Conservation (phyloP, 176 grass and related monocot species). For the Ananas comosus region DNA sequence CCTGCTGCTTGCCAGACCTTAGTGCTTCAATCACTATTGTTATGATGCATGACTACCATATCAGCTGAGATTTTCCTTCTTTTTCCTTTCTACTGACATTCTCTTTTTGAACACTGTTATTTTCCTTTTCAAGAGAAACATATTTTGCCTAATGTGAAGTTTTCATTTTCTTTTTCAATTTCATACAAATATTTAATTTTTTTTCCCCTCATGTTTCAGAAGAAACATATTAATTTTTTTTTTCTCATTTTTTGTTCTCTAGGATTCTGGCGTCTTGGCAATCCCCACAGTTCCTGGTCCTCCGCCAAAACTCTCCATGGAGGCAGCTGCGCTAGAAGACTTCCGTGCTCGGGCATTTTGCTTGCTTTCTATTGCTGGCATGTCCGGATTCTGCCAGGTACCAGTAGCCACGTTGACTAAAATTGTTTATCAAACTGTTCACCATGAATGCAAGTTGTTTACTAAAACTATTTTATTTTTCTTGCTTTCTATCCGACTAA, state of each 20-base stretch:
- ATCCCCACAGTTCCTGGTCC: conserved; percentile 72
- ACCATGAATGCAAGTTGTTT: neutral
- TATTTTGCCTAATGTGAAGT: no score
- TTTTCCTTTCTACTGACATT: neutral
- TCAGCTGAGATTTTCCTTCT: no score
- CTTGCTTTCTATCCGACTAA: neutral
- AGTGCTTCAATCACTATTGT: no score
- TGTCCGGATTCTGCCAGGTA: conserved; percentile 84
- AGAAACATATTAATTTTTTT: neutral
- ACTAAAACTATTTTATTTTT: neutral
- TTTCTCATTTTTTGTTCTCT: neutral
- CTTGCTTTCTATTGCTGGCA: conserved; percentile 68
- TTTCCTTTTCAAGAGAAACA: neutral
- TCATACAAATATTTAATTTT: no score
- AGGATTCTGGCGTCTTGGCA: conserved; percentile 59
- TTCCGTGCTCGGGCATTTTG: conserved; percentile 65
- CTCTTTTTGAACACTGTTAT: neutral
- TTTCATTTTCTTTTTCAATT: no score
- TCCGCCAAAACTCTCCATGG: conserved; percentile 60
- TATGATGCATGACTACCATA: no score
- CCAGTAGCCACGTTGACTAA: neutral
- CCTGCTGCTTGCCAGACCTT: no score
- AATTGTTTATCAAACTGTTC: neutral
- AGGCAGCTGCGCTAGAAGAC: conserved; percentile 29
- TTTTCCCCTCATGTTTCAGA: neutral